Evolutionary conservation across 78 protist species (phyloP).

Genomic region (Dictyostelium brefeldianum): DNA sequence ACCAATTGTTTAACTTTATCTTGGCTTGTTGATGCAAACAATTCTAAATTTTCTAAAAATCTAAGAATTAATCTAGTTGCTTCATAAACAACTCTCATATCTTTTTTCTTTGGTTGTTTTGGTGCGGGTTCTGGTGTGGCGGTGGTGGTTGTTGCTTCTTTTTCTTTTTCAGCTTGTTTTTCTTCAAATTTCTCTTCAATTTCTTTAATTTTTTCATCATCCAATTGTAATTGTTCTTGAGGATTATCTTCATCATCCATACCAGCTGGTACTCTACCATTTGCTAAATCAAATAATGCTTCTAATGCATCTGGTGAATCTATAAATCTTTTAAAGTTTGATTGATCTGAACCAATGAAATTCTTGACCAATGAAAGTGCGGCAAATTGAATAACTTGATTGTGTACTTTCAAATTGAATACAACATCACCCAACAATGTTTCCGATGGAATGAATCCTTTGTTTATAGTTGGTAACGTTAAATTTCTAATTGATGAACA

Average conservation of each 20-base stretch:
- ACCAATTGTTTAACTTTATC: background rate
- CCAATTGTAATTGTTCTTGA: conserved; percentile 2
- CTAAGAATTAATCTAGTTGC: conserved; percentile 31
- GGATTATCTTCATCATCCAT: conserved; percentile 12
- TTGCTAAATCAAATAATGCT: conserved; percentile 41
- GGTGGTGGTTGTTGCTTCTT: background rate
- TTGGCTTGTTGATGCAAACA: background rate
- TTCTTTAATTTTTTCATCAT: conserved; percentile 30
- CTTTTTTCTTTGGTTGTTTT: conserved; percentile 25
- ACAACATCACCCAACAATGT: conserved; percentile 19
- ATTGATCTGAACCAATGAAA: conserved; percentile 28
- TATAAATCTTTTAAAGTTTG: background rate
- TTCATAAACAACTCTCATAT: conserved; percentile 64
- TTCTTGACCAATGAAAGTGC: conserved; percentile 32
- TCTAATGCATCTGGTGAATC: background rate
- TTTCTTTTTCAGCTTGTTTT: background rate
- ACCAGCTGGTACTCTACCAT: conserved; percentile 38
- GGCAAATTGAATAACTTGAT: conserved; percentile 74
- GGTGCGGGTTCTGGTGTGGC: too few species aligned
- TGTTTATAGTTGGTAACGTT: conserved; percentile 18
- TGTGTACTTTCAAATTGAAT: conserved; percentile 33
- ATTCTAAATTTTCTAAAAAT: conserved; percentile 13
- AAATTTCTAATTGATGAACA: conserved; percentile 27
- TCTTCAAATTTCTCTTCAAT: conserved; percentile 14
- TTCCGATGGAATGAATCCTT: background rate